Evolutionary conservation across 2,329 filamentous ascomycete species (phyloP), one percentile per base, ranked within the genome.

Genomic region (Endoconidiophora laricicola): DNA sequence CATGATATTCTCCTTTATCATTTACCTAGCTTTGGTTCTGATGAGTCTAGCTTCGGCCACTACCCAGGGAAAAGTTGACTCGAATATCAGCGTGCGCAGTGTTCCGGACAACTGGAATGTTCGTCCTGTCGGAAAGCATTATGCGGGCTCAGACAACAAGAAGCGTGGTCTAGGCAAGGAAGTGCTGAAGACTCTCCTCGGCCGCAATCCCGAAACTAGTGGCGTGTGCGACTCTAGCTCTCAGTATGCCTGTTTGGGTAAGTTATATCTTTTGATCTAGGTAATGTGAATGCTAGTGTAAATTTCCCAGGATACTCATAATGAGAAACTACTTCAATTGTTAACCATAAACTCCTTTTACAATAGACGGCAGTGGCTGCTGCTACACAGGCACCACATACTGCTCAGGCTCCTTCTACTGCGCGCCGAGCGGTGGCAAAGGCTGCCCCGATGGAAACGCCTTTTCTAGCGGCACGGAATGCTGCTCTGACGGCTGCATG

Each of bases 401-500:
- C 29, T 46, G 44, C 26, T 10, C 18, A 2, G 6, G 16, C 24
- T 18, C n/a, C 24, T 18, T 16, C 6, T 46, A 37, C 10, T 46
- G 44, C 20, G 44, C 26, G 16, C 44, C 44, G 12, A 10, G 18
- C 4, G 44, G n/a, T 10, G 44, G 44, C 16, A 24, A 46, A 18
- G 37, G 44, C 44, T 46, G 44, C 16, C 16, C 16, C 16, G 16
- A 18, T 20, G 24, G 23, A n/a, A 24, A 24, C 22, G 2, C 29
- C 6, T 46, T 39, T 20, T 26, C 43, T 3, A n/a, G 9, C 24
- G 40, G 16, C n/a, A 16, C 20, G 4, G 12, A 24, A 12, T 49
- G 47, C 47, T 49, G 47, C 40, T 22, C 12, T 18, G n/a, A 36
- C 29, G 14, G 23, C 18, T 49, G 47, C 7, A 44, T 49, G 4